Conservation (phyloP, 2,329 filamentous ascomycete species). For the Rutstroemia sydowiana region DNA sequence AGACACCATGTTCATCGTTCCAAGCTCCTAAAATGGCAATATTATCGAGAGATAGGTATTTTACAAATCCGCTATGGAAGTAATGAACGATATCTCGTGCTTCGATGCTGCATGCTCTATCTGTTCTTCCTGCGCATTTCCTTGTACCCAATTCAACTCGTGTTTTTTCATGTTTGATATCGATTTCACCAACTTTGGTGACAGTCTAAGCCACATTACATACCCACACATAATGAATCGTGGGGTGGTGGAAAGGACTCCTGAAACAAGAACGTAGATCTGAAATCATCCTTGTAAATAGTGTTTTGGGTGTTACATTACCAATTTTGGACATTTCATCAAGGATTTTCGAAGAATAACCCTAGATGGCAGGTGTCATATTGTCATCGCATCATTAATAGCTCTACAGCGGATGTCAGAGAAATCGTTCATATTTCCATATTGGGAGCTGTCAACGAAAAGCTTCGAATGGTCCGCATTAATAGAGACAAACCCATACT, state of each 20-base stretch:
- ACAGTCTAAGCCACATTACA: slow-evolving; percentile 1
- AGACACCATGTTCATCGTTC: slow-evolving; percentile 5
- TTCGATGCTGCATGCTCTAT: neutral
- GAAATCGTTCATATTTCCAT: slow-evolving; percentile 7
- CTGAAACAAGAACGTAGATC: slow-evolving; percentile 6
- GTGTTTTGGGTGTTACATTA: no score
- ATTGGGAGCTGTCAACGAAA: slow-evolving; percentile 2
- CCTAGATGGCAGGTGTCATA: slow-evolving; percentile 7
- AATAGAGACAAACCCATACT: neutral
- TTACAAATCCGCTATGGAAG: neutral
- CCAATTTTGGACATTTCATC: neutral
- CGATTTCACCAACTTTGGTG: no score
- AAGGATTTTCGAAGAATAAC: neutral
- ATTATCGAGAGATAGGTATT: neutral
- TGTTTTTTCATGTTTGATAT: neutral
- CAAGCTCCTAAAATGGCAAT: neutral
- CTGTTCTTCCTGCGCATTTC: slow-evolving; percentile 5
- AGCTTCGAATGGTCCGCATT: slow-evolving; percentile 2
- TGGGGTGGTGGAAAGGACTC: neutral
- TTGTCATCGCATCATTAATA: neutral
- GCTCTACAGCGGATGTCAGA: slow-evolving; percentile 6
- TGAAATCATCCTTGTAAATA: neutral
- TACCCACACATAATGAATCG: neutral
- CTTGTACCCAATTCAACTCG: neutral
- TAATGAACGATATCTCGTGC: neutral